Percentiles rank a stretch among this genome's conserved stretches.
phyloP scores from a whole-genome alignment of 78 protist species.

The Salpingoeca rosetta region DNA sequence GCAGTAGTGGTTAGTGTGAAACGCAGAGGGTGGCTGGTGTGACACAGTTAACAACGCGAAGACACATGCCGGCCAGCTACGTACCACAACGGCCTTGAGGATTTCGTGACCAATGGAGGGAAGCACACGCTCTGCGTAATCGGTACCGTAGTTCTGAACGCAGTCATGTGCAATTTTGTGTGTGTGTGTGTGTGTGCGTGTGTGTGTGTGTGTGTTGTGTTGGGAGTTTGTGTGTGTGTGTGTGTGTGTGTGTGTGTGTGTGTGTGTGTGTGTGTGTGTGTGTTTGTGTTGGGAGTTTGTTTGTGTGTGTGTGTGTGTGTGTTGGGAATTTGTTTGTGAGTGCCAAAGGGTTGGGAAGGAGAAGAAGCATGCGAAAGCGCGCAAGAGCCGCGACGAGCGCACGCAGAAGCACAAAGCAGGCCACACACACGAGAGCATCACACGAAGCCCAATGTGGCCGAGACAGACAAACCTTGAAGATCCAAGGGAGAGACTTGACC shows the following conservation, averaged over 20 bases:
- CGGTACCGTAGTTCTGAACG: constrained; percentile 32
- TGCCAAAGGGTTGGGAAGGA: not conserved
- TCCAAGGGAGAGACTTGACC: constrained; percentile 15
- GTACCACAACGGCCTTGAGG: constrained; percentile 54
- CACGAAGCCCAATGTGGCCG: not conserved
- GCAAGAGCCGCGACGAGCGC: too few species aligned
- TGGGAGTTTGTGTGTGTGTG: not conserved
- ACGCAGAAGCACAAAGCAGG: too few species aligned
- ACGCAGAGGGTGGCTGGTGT: too few species aligned
- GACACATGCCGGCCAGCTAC: too few species aligned
- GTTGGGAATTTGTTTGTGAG: too few species aligned
- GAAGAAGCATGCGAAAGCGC: too few species aligned
- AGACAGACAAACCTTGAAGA: constrained; percentile 3
- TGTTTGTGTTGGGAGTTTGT: not conserved
- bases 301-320: not conserved
- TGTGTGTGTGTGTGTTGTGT: not conserved
- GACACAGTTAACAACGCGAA: too few species aligned
- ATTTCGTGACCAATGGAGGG: constrained; percentile 57
- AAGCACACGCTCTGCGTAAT: constrained; percentile 66
- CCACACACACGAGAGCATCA: too few species aligned
- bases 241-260: not conserved
- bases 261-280: not conserved
- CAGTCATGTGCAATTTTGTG: not conserved
- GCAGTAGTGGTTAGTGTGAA: too few species aligned
- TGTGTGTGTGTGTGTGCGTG: not conserved